Evolutionary conservation across 176 grass and related monocot genomes (phyloP), one percentile per base, ranked within the genome.

Genomic region (Eragrostis nindensis): DNA sequence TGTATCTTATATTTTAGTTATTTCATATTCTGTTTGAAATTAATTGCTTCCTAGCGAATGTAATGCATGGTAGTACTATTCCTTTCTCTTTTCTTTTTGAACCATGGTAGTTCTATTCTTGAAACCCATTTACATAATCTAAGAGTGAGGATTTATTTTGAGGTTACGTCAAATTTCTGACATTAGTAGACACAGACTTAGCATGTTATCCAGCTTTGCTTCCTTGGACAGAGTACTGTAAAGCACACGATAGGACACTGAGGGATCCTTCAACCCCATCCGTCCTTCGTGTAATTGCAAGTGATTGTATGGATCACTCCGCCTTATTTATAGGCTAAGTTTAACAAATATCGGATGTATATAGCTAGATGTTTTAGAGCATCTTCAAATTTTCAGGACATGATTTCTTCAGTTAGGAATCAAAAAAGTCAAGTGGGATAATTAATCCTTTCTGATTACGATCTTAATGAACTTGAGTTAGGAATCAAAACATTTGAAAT

Each of bases 301-400:
- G n/a, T n/a, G n/a, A n/a, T n/a, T n/a, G n/a, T n/a, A n/a, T n/a
- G n/a, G n/a, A n/a, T n/a, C n/a, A 38, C 27, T 7, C 5, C 46
- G 25, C 10, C 17, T 65, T 38, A 17, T 36, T 36, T 36, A 1
- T 36, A 36, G 32, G 32, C 32, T 47, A 47, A 13, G 46, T 47
- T 47, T 47, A 6, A 14, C 10, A 14, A 47, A 47, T 47, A 47
- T 1, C 2, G 39, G 38, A 53, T 62, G n/a, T 40, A 27, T 25
- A 66, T 67, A 42, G 65, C 12, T 24, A 22, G n/a, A n/a, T n/a
- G 66, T 25, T 84, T 67, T 61, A 49, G 48, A 36, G 44, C 21
- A 77, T 10, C 9, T 59, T 5, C 27, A 56, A 46, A 11, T 59
- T 69, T 44, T 56, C 4, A 17, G 52, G 27, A 22, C 11, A 47